These are phyloP conservation scores for Dillenia turbinata DNA, from an alignment of 164 flowering plant genomes.

Conservation along the genomic window DNA sequence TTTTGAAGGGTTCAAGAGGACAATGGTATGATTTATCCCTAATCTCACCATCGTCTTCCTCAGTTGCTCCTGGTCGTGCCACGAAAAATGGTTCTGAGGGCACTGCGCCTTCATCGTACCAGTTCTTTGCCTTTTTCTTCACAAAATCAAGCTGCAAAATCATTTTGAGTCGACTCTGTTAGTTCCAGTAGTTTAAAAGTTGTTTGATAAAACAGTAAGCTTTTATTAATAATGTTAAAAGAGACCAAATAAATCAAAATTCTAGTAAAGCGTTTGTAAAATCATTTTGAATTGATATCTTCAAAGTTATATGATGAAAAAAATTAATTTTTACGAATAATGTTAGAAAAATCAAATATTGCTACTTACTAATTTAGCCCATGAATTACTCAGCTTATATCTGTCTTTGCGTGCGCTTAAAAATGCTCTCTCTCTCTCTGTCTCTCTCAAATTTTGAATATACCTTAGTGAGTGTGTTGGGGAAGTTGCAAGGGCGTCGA, in stretches of 20 bases:
- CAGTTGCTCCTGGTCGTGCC: constrained; percentile 77
- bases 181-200: background rate
- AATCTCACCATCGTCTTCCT: constrained; percentile 87
- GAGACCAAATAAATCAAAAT: too few species aligned
- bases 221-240: too few species aligned
- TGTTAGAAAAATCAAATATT: too few species aligned
- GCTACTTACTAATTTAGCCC: too few species aligned
- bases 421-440: background rate
- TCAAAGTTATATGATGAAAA: too few species aligned
- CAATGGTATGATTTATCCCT: background rate
- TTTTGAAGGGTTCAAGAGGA: too few species aligned
- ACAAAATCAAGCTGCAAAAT: constrained; percentile 63
- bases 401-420: background rate
- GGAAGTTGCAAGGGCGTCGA: constrained; percentile 88
- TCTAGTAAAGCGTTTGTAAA: too few species aligned
- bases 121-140: constrained; percentile 71
- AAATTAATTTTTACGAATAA: too few species aligned
- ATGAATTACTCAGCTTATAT: too few species aligned
- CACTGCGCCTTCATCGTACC: constrained; percentile 73
- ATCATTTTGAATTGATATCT: too few species aligned
- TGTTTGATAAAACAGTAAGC: background rate
- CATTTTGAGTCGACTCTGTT: background rate
- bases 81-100: constrained; percentile 96
- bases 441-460: too few species aligned
- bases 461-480: constrained; percentile 96